A percentile compares a stretch with the other conserved stretches of the same genome.
Evolutionary conservation across 2,329 filamentous ascomycete genomes (phyloP).

Genomic region (Neurospora sp.): DNA sequence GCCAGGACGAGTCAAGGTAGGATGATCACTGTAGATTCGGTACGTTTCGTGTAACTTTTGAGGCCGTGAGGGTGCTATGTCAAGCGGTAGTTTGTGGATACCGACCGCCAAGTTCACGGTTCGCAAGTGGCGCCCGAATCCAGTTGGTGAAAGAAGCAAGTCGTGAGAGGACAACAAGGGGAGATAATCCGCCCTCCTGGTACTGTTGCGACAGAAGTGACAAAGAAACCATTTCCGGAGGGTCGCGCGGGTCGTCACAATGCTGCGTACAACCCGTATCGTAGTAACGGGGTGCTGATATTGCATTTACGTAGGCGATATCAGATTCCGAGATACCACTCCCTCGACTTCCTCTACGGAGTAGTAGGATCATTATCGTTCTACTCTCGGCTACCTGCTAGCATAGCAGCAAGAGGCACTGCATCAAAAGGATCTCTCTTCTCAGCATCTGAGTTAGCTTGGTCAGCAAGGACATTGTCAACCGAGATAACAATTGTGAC

Average conservation of each 20-base stretch:
- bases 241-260: not conserved
- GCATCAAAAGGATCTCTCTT: not conserved
- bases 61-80: not conserved
- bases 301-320: not conserved
- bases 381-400: not conserved
- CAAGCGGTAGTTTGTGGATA: not conserved
- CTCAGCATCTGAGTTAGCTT: not conserved
- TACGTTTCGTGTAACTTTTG: not conserved
- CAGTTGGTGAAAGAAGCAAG: not conserved
- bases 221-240: not conserved
- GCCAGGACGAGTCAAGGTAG: not conserved
- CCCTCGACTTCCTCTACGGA: not conserved
- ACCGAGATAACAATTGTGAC: not conserved
- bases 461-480: not conserved
- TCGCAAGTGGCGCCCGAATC: conserved; percentile 1
- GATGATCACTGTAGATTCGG: not conserved
- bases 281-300: not conserved
- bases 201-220: not conserved
- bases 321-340: not conserved
- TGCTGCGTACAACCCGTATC: not conserved
- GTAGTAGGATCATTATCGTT: not conserved
- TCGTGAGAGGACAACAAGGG: not conserved
- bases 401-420: not conserved
- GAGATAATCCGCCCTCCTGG: not conserved
- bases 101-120: not conserved